A percentile compares a stretch with the other conserved stretches of the same genome.
phyloP scores from a whole-genome alignment of 768 basidiomycete genomes.

The Sporobolomyces roseus region DNA sequence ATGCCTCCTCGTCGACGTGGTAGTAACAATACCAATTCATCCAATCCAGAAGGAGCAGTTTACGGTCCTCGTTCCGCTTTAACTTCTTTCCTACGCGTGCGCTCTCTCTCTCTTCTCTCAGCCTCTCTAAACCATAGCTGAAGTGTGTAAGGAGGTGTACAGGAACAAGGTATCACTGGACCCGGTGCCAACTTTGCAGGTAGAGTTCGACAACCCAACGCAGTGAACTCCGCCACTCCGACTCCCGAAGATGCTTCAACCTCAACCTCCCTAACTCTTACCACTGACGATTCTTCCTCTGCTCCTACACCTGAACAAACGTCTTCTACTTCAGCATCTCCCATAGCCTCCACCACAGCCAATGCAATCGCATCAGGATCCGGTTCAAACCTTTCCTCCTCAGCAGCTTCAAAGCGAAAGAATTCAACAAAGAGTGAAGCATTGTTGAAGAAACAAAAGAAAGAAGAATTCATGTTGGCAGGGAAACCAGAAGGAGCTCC shows the following conservation, averaged over 20 bases:
- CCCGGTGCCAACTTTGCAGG: constrained; percentile 44
- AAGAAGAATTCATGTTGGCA: constrained; percentile 56
- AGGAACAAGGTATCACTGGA: constrained; percentile 58
- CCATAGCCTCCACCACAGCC: background rate
- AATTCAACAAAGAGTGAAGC: constrained; percentile 55
- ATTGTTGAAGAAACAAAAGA: constrained; percentile 51
- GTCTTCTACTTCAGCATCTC: background rate
- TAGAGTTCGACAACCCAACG: background rate
- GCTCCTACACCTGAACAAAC: background rate
- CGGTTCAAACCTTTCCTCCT: constrained; percentile 49
- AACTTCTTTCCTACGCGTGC: constrained; percentile 71
- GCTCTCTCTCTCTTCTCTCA: background rate
- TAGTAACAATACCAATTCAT: background rate
- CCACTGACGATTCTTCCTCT: background rate
- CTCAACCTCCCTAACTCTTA: background rate
- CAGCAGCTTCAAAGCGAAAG: constrained; percentile 54
- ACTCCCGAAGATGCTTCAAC: background rate
- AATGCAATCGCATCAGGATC: constrained; percentile 4
- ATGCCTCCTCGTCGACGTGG: constrained; percentile 21
- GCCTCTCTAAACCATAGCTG: background rate
- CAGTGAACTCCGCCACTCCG: constrained; percentile 2
- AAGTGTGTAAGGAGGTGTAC: background rate
- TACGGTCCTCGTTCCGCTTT: constrained; percentile 77
- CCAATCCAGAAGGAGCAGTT: constrained; percentile 55
- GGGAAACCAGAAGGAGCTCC: constrained; percentile 65